Evolutionary conservation across 352 stramenopile genomes (phyloP), one percentile per base, ranked within the genome.

Genomic region (Globisporangium nunn): DNA sequence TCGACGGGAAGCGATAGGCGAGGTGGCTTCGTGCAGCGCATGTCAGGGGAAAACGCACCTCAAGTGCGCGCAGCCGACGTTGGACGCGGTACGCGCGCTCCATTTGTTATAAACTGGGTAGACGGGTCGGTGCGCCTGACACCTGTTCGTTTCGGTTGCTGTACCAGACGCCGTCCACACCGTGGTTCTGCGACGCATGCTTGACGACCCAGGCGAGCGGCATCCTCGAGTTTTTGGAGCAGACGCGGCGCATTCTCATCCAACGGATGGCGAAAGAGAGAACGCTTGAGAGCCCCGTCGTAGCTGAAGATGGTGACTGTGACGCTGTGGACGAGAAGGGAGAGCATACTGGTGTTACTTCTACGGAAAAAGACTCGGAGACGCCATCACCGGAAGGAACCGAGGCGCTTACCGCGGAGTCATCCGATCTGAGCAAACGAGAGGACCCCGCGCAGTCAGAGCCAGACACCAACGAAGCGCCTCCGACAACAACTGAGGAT

Each of bases 191-290:
- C n/a, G 74, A 84, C 28, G 76, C 72, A 18, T 84, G 74, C 58
- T 52, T 84, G 35, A 71, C 60, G 11, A 75, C 54, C 10, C 78
- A 88, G 62, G 76, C 76, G 15, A 66, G 78, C 47, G 61, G 72
- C 2, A 84, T 89, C 39, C 66, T 87, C 11, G 73, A 85, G 31
- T 89, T 89, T 51, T 58, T 89, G 14, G 74, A 84, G 48, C 78
- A 89, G 40, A 81, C 74, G 12, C 68, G 73, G 10, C 76, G 78
- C 7, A 78, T 89, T 7, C 57, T 85, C 0, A 60, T 73, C 31
- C 65, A 81, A 41, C 68, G 59, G 12, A 75, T 81, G 29, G 54
- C 46, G 29, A 56, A n/a, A 2, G 48, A 55, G 29, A 56, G 45
- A 18, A 15, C 6, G 28, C 23, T 15, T 6, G 14, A 43, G 7